phyloP scores from a whole-genome alignment of 345 rosid species.

The Geranium brycei region DNA sequence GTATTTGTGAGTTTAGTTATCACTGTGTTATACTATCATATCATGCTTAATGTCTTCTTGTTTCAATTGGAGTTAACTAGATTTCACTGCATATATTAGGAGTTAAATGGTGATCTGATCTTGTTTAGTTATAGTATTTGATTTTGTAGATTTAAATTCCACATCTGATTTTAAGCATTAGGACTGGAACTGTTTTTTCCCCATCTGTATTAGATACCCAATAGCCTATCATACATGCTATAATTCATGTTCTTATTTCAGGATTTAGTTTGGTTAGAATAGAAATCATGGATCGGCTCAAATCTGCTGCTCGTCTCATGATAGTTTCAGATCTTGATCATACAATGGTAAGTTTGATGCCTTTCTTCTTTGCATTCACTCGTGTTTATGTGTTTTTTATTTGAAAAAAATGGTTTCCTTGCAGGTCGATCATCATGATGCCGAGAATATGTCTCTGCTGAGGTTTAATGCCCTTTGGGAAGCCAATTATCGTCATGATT shows the following conservation, averaged over 20 bases:
- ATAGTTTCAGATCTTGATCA: slow-evolving; percentile 96
- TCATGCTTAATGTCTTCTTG: too few species aligned
- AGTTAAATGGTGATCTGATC: too few species aligned
- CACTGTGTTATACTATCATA: too few species aligned
- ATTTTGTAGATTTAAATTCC: not conserved
- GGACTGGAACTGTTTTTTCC: too few species aligned
- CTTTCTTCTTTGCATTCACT: slow-evolving; percentile 8
- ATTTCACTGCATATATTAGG: too few species aligned
- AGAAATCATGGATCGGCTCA: slow-evolving; percentile 55
- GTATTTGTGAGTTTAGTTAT: not conserved
- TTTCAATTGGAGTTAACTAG: too few species aligned
- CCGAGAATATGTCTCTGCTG: slow-evolving; percentile 62
- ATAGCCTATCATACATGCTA: not conserved
- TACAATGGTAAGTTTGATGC: slow-evolving; percentile 49
- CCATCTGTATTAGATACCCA: not conserved
- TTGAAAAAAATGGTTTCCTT: slow-evolving; percentile 8
- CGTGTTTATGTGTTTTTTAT: not conserved
- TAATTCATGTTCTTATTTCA: not conserved
- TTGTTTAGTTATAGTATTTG: too few species aligned
- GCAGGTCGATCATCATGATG: slow-evolving; percentile 93
- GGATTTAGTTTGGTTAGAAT: slow-evolving; percentile 8
- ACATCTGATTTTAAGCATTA: not conserved
- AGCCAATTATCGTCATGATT: slow-evolving; percentile 58
- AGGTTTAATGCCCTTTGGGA: slow-evolving; percentile 93
- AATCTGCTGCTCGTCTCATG: slow-evolving; percentile 65